A percentile compares a stretch with the other conserved stretches of the same genome.
Conservation (phyloP, 768 basidiomycete species). For the Suillus ampliporus region DNA sequence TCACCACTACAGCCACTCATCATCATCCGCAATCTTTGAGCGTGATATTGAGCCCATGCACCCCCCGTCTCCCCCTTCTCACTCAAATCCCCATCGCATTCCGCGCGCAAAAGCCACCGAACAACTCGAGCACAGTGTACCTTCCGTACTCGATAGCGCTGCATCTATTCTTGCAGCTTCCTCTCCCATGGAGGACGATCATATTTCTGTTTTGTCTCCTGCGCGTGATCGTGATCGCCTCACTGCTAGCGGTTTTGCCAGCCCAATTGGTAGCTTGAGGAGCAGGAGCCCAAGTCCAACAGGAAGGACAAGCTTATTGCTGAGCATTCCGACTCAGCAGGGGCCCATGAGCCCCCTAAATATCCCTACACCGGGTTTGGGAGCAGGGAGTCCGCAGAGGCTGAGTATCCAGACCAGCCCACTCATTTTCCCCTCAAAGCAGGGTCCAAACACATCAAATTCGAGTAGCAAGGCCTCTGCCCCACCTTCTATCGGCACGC, state of each 20-base stretch:
- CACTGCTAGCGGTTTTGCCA: slow-evolving; percentile 61
- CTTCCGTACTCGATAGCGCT: slow-evolving; percentile 85
- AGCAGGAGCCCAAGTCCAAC: slow-evolving; percentile 71
- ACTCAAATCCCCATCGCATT: slow-evolving; percentile 72
- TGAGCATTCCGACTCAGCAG: slow-evolving; percentile 49
- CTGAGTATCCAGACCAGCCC: slow-evolving; percentile 34
- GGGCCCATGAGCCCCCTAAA: slow-evolving; percentile 23
- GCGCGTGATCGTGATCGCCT: slow-evolving; percentile 35
- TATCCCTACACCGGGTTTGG: slow-evolving; percentile 33
- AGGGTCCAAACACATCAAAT: slow-evolving; percentile 13
- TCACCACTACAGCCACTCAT: slow-evolving; percentile 54
- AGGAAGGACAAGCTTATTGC: slow-evolving; percentile 49
- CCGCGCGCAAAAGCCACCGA: slow-evolving; percentile 76
- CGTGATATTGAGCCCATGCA: slow-evolving; percentile 79
- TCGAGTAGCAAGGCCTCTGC: slow-evolving; percentile 21
- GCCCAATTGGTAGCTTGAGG: slow-evolving; percentile 67
- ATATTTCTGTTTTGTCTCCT: slow-evolving; percentile 70
- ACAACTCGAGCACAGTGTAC: slow-evolving; percentile 78
- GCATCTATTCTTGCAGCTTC: slow-evolving; percentile 67
- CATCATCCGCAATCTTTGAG: slow-evolving; percentile 90
- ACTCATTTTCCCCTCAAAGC: slow-evolving; percentile 12
- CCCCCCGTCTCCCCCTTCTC: slow-evolving; percentile 42
- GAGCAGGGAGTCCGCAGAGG: slow-evolving; percentile 28
- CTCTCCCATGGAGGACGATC: slow-evolving; percentile 53
- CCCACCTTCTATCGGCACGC: slow-evolving; percentile 46